phyloP scores from a whole-genome alignment of 2,329 filamentous ascomycete genomes.

The Beauveria asiatica region DNA sequence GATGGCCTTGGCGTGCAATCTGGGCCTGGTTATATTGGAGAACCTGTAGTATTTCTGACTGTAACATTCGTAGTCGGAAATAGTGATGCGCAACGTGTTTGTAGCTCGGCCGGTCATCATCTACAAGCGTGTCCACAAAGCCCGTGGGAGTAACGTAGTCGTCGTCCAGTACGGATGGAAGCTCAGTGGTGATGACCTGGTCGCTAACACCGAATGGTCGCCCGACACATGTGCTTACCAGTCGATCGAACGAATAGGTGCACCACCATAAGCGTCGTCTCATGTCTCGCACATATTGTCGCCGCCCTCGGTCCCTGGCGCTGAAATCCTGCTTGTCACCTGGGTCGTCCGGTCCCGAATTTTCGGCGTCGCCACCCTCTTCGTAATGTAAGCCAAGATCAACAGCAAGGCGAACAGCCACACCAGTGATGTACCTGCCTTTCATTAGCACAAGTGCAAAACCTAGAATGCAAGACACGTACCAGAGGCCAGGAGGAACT shows the following conservation, averaged over 20 bases:
- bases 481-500: conserved; percentile 86
- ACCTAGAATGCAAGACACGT: conserved; percentile 16
- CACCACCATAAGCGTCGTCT: conserved; percentile 92
- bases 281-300: conserved; percentile 80
- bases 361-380: conserved; percentile 60
- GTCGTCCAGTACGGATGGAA: conserved; percentile 83
- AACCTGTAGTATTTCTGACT: conserved; percentile 92
- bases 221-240: conserved; percentile 89
- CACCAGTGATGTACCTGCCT: conserved; percentile 76
- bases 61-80: conserved; percentile 76
- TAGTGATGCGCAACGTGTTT: conserved; percentile 91
- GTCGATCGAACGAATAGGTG: conserved; percentile 88
- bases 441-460: background rate
- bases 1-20: conserved; percentile 57
- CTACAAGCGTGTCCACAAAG: conserved; percentile 52
- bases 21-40: conserved; percentile 87
- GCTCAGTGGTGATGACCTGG: conserved; percentile 90
- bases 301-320: conserved; percentile 50
- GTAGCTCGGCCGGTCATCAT: conserved; percentile 63
- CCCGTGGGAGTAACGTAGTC: conserved; percentile 75
- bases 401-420: conserved; percentile 81
- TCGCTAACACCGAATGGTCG: conserved; percentile 93
- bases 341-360: conserved; percentile 30
- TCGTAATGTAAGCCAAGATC: conserved; percentile 91
- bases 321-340: conserved; percentile 18